Evolutionary conservation across 805 yeast genomes (phyloP), one percentile per base, ranked within the genome.

Genomic region (Kuraishia ogatae): DNA sequence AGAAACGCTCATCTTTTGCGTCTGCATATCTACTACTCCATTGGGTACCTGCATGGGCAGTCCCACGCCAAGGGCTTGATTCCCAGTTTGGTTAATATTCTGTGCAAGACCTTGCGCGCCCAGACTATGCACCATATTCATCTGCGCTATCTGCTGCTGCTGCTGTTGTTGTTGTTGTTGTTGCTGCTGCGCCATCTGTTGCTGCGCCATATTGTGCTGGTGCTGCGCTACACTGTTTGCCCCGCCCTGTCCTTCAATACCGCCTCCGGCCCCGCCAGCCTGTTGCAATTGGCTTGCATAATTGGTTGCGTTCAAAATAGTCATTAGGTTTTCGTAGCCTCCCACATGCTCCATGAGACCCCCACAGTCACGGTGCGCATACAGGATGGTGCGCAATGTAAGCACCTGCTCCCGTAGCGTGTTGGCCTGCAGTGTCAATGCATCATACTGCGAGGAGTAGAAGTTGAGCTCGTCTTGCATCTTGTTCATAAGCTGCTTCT

Each of bases 401-500:
- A 78, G 61, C 17, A 87, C 72, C 61, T 83, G 87, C 51, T 83
- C 85, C 43, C 84, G 72, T 54, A 88, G 68, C 39, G 75, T 76
- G n/a, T 72, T 70, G 6, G 84, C 79, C 58, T 88, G 87, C 2
- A 72, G 69, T 15, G 83, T 77, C 53, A 91, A 69, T 48, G 81
- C 81, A 22, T 85, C 80, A 68, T 88, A 90, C 58, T 91, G 92
- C 11, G 76, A 68, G 19, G 87, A 77, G 66, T 84, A 89, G 62
- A 80, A 84, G 50, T 82, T 78, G 54, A 90, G 76, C 66, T 91
- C 96, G 51, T 78, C 82, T 66, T 91, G 96, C 81, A 94, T 85
- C 61, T 85, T 87, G 56, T 81, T 84, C 39, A 91, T 80, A 76
- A 87, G 85, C 66, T 89, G 90, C 73, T 94, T 94, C 76, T 94